Base-by-base conservation (phyloP, 495 filamentous ascomycete species). In the Trichocladium uniseriatum region DNA sequence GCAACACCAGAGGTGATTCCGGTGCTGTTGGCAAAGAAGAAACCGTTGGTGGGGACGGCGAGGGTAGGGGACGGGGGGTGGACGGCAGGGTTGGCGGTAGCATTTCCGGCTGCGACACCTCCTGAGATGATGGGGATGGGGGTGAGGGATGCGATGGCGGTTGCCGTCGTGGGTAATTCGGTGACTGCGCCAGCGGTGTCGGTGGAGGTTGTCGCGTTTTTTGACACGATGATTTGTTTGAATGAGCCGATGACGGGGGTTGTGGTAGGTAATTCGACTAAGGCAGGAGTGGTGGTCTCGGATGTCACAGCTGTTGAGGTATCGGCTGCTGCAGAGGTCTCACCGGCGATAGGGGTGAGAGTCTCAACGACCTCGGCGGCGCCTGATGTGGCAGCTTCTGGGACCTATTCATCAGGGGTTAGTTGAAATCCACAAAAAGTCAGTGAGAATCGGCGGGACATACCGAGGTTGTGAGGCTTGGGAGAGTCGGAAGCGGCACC, bases 401-500 rank as follows among this genome's bases (percentile, higher is more conserved):
- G 27, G 10, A 11, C 34, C 38, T 54, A 1, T 29, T 5, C 15
- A 19, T 32, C 32, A 19, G 22, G 9, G 4, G 24, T 44, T 34
- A 44, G 49, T 20, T 15, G 20, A 36, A 27, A 36, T 34, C 11
- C 6, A 6, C 11, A 13, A 14, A 2, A 2, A 24, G 16, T 1
- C 29, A 21, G 8, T 29, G 0, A 5, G 21, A n/a, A 2, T 32
- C 24, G 24, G 24, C 24, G 24, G 22, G 15, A 49, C 52, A 28
- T 58, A 58, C 57, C 43, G 51, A 47, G 10, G 52, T 51, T 8
- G 49, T 47, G 41, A 51, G 37, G 37, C 35, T 43, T 16, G 49
- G 49, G 20, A 46, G 49, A 19, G 35, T 46, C 3, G 46, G 48
- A 28, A 58, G 48, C 22, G 55, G 51, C 10, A 3, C n/a, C 10